Evolutionary conservation across 2,329 filamentous ascomycete genomes (phyloP), one percentile per base, ranked within the genome.

Genomic region (Trichoderma polysporum): DNA sequence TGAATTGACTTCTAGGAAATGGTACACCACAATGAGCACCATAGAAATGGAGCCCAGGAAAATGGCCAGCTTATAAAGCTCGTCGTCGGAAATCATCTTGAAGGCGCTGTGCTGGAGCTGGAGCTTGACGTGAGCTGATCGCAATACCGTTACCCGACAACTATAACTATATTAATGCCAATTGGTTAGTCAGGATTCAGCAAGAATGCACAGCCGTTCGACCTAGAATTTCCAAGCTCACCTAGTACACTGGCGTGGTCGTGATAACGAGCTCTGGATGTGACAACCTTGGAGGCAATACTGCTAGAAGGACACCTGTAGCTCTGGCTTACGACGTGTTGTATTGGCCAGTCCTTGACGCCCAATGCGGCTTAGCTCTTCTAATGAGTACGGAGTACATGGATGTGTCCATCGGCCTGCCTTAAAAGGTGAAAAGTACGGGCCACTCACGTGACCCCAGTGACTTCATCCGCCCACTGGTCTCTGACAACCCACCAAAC

Each of bases 1-100:
- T 37, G 92, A 88, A 76, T 99, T 98, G 82, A 97, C 87, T 79
- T 98, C 94, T 74, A 99, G 89, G 82, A 96, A 98, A 80, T 98
- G 93, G 81, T 99, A 98, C 31, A 97, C 81, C 33, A 99, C 89
- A 71, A 98, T 97, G 69, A 99, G 86, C 52, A 97, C 84, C 92
- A 98, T 94, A 70, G 94, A 89, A 47, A 90, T 87, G 65, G 89
- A 91, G 82, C 95, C 95, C 68, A 99, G 91, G 79, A 97, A 94
- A 78, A 98, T 89, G 79, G 95, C 94, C 33, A 99, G 88, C 70
- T 87, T 87, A 85, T 98, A 97, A 74, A 99, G 90, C 71, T 95
- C 90, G 78, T 86, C 83, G 88, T 99, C 95, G 78, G 94, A 91
- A 78, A 99, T 98, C 95, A 99, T 99, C 57, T 74, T 91, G 83